phyloP scores from a whole-genome alignment of 106 monocot genomes.

The Posidonia australis region DNA sequence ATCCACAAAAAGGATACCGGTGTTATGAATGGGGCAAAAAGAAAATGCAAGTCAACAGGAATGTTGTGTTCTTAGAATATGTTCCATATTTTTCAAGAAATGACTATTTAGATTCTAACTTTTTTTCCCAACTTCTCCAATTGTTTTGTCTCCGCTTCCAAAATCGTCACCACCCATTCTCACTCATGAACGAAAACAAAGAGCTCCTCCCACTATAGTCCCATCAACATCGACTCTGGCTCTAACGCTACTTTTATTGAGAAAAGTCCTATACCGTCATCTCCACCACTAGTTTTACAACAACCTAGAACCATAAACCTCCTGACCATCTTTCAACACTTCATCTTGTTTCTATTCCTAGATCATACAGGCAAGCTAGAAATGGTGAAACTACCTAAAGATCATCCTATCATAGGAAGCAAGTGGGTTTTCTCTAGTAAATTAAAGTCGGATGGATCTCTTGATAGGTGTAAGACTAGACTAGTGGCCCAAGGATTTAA shows the following conservation, averaged over 20 bases:
- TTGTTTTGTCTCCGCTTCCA: conserved; percentile 8
- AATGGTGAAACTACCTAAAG: not conserved
- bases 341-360: conserved; percentile 9
- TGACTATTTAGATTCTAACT: not conserved
- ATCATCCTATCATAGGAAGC: not conserved
- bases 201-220: not conserved
- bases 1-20: not conserved
- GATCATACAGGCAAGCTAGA: too few relatives aligned
- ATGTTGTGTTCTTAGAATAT: too few relatives aligned
- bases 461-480: too few relatives aligned
- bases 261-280: too few relatives aligned
- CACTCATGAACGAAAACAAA: not conserved
- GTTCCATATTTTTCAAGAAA: too few relatives aligned
- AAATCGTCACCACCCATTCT: not conserved
- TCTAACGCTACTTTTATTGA: not conserved
- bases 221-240: conserved; percentile 4
- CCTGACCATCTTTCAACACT: conserved; percentile 2
- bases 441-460: conserved; percentile 11
- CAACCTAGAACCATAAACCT: not conserved
- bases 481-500: too few relatives aligned
- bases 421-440: conserved; percentile 15
- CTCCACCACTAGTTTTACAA: not conserved
- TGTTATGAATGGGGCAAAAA: conserved; percentile 5
- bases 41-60: conserved; percentile 5
- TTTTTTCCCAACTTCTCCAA: not conserved